Evolutionary conservation across 306 rosid genomes (phyloP).

Genomic region (Rubus parviflorus): DNA sequence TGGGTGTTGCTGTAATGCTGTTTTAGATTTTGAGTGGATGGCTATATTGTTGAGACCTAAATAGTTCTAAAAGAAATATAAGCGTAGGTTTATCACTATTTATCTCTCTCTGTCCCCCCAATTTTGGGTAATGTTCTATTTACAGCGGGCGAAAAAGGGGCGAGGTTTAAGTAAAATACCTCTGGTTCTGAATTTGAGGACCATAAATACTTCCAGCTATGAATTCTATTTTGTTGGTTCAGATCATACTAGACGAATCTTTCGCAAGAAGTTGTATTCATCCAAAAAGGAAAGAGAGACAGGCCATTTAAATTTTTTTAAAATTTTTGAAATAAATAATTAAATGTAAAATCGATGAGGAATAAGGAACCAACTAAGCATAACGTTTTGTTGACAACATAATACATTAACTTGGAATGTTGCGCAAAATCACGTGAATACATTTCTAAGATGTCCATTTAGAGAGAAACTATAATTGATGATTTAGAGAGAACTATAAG

Average conservation of each 20-base stretch:
- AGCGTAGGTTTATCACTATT: neutral
- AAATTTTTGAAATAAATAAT: no score
- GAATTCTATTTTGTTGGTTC: neutral
- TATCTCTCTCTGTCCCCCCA: neutral
- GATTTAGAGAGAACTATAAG: no score
- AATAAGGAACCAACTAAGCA: neutral
- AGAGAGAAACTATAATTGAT: no score
- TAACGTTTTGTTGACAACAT: neutral
- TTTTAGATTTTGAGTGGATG: slow-evolving; percentile 4
- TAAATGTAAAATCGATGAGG: no score
- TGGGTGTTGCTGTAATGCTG: slow-evolving; percentile 11
- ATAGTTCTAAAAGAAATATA: slow-evolving; percentile 7
- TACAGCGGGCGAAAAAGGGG: neutral
- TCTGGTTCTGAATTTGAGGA: no score
- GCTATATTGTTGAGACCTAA: slow-evolving; percentile 4
- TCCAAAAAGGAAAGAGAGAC: no score
- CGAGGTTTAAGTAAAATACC: neutral
- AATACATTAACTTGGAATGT: neutral
- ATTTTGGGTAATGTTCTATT: neutral
- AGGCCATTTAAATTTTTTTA: no score
- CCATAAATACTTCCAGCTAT: no score
- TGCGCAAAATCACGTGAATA: neutral
- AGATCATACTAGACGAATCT: neutral
- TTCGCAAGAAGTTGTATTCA: neutral
- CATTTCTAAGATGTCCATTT: no score